A percentile compares a stretch with the other conserved stretches of the same genome.
phyloP scores from a whole-genome alignment of 495 filamentous ascomycete species.

The Achaetomiella virescens region DNA sequence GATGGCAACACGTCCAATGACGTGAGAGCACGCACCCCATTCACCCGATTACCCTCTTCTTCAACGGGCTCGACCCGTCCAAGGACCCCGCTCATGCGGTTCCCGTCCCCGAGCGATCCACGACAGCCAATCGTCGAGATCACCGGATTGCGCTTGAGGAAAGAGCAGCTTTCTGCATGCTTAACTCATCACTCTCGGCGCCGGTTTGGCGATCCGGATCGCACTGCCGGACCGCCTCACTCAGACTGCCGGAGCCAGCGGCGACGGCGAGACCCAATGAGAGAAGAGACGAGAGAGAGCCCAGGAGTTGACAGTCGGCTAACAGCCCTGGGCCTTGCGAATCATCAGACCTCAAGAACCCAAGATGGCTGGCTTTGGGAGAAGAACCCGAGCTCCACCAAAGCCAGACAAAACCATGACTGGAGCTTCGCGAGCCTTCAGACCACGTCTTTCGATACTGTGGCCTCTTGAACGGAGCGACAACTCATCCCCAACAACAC shows the following conservation, averaged over 20 bases:
- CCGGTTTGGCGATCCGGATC: neutral
- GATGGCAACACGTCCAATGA: constrained; percentile 15
- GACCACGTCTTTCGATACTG: too few relatives aligned
- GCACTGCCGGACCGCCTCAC: neutral
- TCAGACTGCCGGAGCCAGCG: neutral
- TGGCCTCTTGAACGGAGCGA: too few relatives aligned
- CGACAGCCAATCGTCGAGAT: constrained; percentile 22
- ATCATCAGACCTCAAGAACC: too few relatives aligned
- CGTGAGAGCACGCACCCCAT: constrained; percentile 12
- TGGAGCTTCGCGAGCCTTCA: too few relatives aligned
- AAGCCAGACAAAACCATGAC: too few relatives aligned
- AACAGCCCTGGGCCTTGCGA: too few relatives aligned
- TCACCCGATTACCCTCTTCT: constrained; percentile 19
- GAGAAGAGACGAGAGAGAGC: neutral
- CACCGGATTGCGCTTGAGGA: constrained; percentile 15
- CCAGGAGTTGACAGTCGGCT: too few relatives aligned
- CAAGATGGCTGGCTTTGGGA: too few relatives aligned
- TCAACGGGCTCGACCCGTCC: constrained; percentile 9
- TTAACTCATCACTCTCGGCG: neutral
- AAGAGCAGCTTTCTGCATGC: neutral
- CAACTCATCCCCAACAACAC: too few relatives aligned
- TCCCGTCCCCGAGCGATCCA: constrained; percentile 4
- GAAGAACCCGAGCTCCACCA: too few relatives aligned
- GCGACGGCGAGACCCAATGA: neutral
- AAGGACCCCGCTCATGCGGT: constrained; percentile 2